These are phyloP conservation scores for Podila clonocystis DNA, from an alignment of 192 early-diverging fungal genomes.

Conservation along the genomic window DNA sequence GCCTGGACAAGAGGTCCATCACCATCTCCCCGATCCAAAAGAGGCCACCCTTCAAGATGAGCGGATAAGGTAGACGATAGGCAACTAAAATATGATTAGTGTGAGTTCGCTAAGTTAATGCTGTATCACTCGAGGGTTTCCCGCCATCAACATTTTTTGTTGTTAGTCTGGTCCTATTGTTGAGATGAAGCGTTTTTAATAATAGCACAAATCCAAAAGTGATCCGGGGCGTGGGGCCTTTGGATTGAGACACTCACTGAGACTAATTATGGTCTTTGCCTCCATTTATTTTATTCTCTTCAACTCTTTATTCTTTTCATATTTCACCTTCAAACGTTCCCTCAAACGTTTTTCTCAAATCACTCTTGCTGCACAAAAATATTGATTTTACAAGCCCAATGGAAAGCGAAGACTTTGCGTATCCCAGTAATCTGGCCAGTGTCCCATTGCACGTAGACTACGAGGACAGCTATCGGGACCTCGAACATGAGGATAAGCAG, in stretches of 20 bases:
- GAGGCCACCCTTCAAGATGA: too few species aligned
- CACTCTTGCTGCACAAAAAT: not conserved
- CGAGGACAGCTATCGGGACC: not conserved
- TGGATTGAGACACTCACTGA: not conserved
- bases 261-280: not conserved
- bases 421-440: conserved; percentile 30
- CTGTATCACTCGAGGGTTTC: too few species aligned
- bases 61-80: too few species aligned
- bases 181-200: too few species aligned
- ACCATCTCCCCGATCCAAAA: not conserved
- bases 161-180: too few species aligned
- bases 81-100: too few species aligned
- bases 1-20: conserved; percentile 3
- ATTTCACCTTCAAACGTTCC: conserved; percentile 5
- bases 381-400: conserved; percentile 1
- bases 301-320: not conserved
- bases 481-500: not conserved
- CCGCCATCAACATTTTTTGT: too few species aligned
- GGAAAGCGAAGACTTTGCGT: conserved; percentile 41
- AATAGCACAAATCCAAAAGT: too few species aligned
- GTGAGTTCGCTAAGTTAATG: too few species aligned
- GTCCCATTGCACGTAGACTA: not conserved
- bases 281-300: not conserved
- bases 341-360: not conserved
- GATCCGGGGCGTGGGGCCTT: not conserved